These are phyloP conservation scores for Heracleum sosnowskyi DNA, from an alignment of 129 eudicot genomes.

Conservation along the genomic window DNA sequence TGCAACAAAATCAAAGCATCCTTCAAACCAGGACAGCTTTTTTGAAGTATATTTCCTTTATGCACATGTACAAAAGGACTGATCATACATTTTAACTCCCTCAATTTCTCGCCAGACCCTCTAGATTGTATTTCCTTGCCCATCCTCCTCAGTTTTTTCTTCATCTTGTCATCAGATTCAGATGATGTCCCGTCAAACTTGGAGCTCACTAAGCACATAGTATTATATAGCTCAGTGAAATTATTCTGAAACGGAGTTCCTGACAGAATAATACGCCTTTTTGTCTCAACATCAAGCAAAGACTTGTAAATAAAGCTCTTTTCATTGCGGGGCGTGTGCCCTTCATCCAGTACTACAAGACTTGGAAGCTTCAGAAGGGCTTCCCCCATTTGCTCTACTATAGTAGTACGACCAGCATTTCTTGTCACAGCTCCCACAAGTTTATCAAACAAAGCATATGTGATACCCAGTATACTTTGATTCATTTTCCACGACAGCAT, in stretches of 20 bases:
- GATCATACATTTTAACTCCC: constrained; percentile 31
- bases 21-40: constrained; percentile 42
- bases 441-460: too few relatives aligned
- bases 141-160: constrained; percentile 5
- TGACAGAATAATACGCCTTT: constrained; percentile 52
- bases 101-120: constrained; percentile 23
- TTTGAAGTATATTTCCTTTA: constrained; percentile 51
- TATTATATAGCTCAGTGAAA: constrained; percentile 43
- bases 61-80: constrained; percentile 67
- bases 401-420: constrained; percentile 7
- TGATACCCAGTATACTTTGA: too few relatives aligned
- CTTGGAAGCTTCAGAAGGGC: too few relatives aligned
- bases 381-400: not conserved
- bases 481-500: too few relatives aligned
- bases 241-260: constrained; percentile 93
- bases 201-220: constrained; percentile 51
- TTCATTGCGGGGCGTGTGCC: constrained; percentile 69
- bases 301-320: constrained; percentile 45
- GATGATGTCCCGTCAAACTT: constrained; percentile 7
- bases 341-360: too few relatives aligned
- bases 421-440: constrained; percentile 30
- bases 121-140: constrained; percentile 17
- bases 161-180: constrained; percentile 13
- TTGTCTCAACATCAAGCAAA: constrained; percentile 44
- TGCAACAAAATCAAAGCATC: constrained; percentile 41